Evolutionary conservation across 2,329 filamentous ascomycete species (phyloP), one percentile per base, ranked within the genome.

Genomic region (Claviceps africana): DNA sequence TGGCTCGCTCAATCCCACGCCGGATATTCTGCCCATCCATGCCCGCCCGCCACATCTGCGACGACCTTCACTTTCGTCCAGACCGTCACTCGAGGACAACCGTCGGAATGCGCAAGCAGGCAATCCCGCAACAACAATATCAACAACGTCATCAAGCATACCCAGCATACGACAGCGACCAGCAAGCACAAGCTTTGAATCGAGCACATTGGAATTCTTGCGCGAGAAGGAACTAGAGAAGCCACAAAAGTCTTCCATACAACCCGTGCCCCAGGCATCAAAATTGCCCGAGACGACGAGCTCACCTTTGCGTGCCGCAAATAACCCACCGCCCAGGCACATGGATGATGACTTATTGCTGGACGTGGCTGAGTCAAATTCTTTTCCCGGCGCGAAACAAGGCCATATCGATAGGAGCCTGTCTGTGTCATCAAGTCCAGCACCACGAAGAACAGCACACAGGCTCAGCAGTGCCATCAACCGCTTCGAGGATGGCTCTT

Each of bases 391-490:
- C 17, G 59, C 60, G 57, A 81, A 78, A 55, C 76, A 70, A 40
- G 21, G 40, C 3, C 70, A 66, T 46, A 59, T 74, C 57, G 70
- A 71, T 47, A 95, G 95, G 65, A 79, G 86, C 11, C 76, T 82
- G 1, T 93, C 87, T 65, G 68, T 95, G 1, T 76, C 85, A 51
- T 82, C 84, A 0, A 68, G 88, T 19, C 81, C 85, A 7, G 82
- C 81, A 40, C 86, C 85, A 28, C 95, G 93, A 67, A 87, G 95
- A 39, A 73, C 96, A n/a, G 84, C 83, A 5, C 87, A 89, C 25
- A 88, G 85, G 59, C 96, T 97, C 65, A 88, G 90, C 0, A 90
- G 96, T 61, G 90, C 91, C 3, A 96, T 97, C 70, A 88, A 91
- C 62, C 79, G 86, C 6, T 97, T 97, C 59, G 93, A 98, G 65